Evolutionary conservation across 345 rosid species (phyloP).

Genomic region (Aquilaria sinensis): DNA sequence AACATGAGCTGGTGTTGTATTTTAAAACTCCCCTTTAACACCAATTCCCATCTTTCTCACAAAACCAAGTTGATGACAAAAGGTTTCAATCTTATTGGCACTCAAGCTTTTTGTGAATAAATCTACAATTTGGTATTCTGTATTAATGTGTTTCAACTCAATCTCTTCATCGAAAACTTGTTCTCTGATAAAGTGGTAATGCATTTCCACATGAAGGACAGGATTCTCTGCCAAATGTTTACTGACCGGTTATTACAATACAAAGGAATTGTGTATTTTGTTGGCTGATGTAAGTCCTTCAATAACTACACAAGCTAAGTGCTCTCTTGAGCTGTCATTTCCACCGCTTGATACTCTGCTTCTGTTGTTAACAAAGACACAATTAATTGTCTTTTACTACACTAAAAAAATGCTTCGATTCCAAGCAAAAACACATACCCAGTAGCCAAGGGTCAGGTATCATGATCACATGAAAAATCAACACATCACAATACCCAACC

Average conservation of each 20-base stretch:
- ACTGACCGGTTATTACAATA: conserved; percentile 4
- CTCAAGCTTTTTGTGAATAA: conserved; percentile 6
- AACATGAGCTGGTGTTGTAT: too few relatives aligned
- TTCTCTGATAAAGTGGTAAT: conserved; percentile 7
- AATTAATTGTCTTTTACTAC: conserved; percentile 5
- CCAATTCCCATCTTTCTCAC: not conserved
- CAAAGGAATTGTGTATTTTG: not conserved
- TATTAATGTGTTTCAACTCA: conserved; percentile 3
- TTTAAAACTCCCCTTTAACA: conserved; percentile 3
- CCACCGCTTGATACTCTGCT: conserved; percentile 4
- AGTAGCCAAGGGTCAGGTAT: not conserved
- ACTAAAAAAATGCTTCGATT: not conserved
- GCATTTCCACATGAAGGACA: conserved; percentile 1
- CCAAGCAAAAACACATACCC: conserved; percentile 7
- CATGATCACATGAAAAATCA: not conserved
- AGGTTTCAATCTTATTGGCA: not conserved
- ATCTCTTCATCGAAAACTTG: not conserved
- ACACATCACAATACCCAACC: not conserved
- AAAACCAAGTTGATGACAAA: not conserved
- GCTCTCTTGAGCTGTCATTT: not conserved
- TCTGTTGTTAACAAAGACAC: conserved; percentile 7
- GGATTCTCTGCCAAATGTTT: conserved; percentile 5
- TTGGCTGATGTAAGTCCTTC: not conserved
- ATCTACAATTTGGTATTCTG: conserved; percentile 2
- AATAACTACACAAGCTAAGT: not conserved